Evolutionary conservation across 139 green algal genomes (phyloP).

Genomic region (Micractinium sp.): DNA sequence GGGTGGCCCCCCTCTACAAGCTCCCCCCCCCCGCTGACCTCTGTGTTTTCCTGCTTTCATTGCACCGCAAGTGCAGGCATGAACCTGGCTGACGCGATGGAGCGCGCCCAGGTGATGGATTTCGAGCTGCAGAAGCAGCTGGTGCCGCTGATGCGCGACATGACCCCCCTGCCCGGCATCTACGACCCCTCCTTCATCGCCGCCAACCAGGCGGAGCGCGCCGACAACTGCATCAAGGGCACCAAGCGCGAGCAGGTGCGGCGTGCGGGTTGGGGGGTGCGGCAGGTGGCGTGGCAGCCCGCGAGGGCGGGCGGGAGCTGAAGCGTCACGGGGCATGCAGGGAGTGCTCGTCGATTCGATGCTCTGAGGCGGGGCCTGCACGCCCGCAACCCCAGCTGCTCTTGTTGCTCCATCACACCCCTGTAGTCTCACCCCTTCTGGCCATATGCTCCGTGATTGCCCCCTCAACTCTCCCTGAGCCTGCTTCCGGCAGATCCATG

Average conservation of each 20-base stretch:
- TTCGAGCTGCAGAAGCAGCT: conserved; percentile 98
- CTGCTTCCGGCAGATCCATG: neutral
- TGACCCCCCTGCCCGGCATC: conserved; percentile 93
- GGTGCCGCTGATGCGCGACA: conserved; percentile 92
- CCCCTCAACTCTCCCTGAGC: neutral
- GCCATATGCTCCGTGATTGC: neutral
- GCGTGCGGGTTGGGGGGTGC: neutral
- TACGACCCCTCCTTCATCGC: conserved; percentile 98
- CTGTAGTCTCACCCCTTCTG: neutral
- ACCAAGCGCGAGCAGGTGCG: conserved; percentile 81
- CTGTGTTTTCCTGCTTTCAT: neutral
- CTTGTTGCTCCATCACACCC: too few species aligned
- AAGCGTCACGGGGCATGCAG: too few species aligned
- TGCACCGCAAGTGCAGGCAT: conserved; percentile 38
- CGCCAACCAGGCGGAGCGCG: conserved; percentile 92
- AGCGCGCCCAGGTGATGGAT: conserved; percentile 92
- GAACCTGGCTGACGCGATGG: conserved; percentile 97
- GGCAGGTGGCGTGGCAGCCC: neutral
- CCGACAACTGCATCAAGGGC: conserved; percentile 96
- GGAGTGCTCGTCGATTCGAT: too few species aligned
- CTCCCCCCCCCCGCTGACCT: too few species aligned
- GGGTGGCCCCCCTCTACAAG: too few species aligned
- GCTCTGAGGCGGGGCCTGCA: too few species aligned
- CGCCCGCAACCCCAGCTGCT: too few species aligned
- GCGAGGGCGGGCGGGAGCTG: too few species aligned